Evolutionary conservation across 257 asterid genomes (phyloP), one percentile per base, ranked within the genome.

Genomic region (Primulina huaijiensis): DNA sequence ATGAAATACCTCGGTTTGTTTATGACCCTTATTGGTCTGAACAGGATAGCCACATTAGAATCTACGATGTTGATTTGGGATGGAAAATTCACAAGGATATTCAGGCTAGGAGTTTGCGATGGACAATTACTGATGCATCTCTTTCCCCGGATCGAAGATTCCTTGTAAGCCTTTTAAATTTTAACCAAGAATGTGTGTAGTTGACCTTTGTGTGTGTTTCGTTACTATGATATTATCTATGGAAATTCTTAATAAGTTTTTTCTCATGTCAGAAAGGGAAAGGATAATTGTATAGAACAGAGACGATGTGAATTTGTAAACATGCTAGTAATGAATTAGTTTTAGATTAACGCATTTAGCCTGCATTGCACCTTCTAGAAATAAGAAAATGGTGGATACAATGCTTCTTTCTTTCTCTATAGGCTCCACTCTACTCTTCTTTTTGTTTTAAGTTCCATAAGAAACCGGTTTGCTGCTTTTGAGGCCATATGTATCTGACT

Each of bases 101-200:
- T 69, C 83, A 46, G 46, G 96, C 97, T 21, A 87, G 82, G 87
- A 83, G 87, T 82, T 80, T 93, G 87, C 75, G 88, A 73, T 93
- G 99, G 99, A 93, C 99, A 19, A 89, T 93, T 66, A 93, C 97
- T n/a, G 99, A 93, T 79, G 84, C 96, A 69, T 78, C 87, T 61
- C 89, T 93, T 71, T 93, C 97, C 14, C 92, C 99, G 0, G 97
- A 93, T 78, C 86, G 82, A 6, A 94, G 94, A 73, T 87, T 85
- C 78, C 95, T 93, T 70, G 99, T 93, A 87, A 84, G 92, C 67
- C 63, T 43, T 53, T 62, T 69, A 8, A 40, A 33, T 14, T 29
- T 35, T 23, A 20, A 55, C 21, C 37, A 29, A 55, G 23, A 21
- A 63, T 68, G 55, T 46, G 55, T 73, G 20, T 67, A 17, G 75